Evolutionary conservation across 192 early-diverging fungal genomes (phyloP), one percentile per base, ranked within the genome.

Genomic region (Linnemannia schmuckeri): DNA sequence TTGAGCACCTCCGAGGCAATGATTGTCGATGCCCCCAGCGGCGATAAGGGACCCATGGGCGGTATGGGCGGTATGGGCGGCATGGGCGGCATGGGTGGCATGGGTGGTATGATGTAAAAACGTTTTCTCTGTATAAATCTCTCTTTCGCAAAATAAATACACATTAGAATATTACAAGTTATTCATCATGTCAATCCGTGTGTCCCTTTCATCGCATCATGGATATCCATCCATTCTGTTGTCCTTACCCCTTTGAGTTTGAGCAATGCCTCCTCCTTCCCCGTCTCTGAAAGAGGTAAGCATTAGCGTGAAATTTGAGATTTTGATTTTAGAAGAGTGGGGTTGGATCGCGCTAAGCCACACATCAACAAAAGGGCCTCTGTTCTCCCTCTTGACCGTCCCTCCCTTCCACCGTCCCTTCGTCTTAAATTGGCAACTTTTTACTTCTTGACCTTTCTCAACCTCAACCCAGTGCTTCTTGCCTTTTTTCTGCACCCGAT

Each of bases 1-100:
- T 92, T 99, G 80, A 98, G 97, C 77, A 99, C 99, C 42, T 97
- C 98, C 38, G 99, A 99, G 91, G 97, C 96, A 91, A 98, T 98
- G 95, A 97, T 99, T 81, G 97, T 96, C 70, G 99, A 99, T 92
- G 97, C 96, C 35, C 96, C 97, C 49, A 94, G 96, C 90, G 91
- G 85, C 87, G 79, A 91, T 89, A 68, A 89, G 80, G 75, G 79
- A 40, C 89, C 89, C 41, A 89, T 91, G 79, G 88, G 84, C 17
- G 90, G 90, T 81, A 93, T 91, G 77, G 95, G 95, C 38, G 93
- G 92, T 37, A 93, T 92, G 90, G 94, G 94, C 35, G 94, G 93
- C n/a, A 92, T 92, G 91, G 92, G 92, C 70, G 89, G 89, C 47
- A 92, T 91, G 90, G 95, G 92, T 35, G 91, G 94, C 27, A 95